These are phyloP conservation scores for Alternaria alternata DNA, from an alignment of 2,329 filamentous ascomycete genomes.

Conservation along the genomic window DNA sequence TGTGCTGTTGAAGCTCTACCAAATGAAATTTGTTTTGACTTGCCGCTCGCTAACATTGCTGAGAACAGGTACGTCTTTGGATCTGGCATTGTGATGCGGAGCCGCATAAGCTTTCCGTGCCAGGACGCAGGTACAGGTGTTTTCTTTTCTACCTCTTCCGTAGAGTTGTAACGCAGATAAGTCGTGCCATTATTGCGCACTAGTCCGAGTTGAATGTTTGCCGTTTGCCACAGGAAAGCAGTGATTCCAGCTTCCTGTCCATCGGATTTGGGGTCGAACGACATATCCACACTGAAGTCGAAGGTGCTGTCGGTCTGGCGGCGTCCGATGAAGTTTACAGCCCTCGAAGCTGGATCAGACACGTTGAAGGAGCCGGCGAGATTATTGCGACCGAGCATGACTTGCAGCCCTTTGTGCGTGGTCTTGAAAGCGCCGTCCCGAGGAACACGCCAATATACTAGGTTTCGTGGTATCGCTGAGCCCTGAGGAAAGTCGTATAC, in stretches of 20 bases:
- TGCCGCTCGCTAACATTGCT: background rate
- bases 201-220: conserved; percentile 59
- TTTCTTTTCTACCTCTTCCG: conserved; percentile 44
- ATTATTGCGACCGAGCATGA: conserved; percentile 60
- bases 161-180: conserved; percentile 54
- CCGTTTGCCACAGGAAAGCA: conserved; percentile 61
- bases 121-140: conserved; percentile 53
- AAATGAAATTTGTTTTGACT: background rate
- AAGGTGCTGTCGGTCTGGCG: conserved; percentile 64
- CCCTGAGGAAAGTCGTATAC: conserved; percentile 56
- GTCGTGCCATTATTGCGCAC: conserved; percentile 22
- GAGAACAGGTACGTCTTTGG: conserved; percentile 8
- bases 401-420: conserved; percentile 18
- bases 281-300: conserved; percentile 58
- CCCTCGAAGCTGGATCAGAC: conserved; percentile 55
- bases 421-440: conserved; percentile 3
- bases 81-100: conserved; percentile 15
- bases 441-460: conserved; percentile 59
- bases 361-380: conserved; percentile 58
- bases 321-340: conserved; percentile 61
- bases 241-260: conserved; percentile 63
- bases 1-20: conserved; percentile 22
- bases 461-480: conserved; percentile 57
- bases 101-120: conserved; percentile 42
- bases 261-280: conserved; percentile 35